Evolutionary conservation across 768 basidiomycete genomes (phyloP), one percentile per base, ranked within the genome.

Genomic region (Rhodotorula sphaerocarpa): DNA sequence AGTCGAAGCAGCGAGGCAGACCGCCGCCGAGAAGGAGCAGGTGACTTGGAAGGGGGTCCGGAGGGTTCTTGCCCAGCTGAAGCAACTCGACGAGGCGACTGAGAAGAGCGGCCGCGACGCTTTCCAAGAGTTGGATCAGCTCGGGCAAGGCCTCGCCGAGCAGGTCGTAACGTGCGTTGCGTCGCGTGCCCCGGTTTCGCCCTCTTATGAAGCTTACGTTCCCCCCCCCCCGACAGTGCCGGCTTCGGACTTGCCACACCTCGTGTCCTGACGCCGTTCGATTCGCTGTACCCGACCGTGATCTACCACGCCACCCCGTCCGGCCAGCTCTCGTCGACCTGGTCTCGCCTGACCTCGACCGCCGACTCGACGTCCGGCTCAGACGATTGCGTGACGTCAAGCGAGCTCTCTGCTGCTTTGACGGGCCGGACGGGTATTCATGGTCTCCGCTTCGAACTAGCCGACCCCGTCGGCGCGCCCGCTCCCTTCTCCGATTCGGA

Each of bases 1-100:
- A n/a, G n/a, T n/a, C n/a, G n/a, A 39, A 39, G 36, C 16, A 16
- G 36, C 36, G 36, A 39, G 10, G 16, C 36, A 10, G 27, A 28
- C 10, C 20, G 21, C 18, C 36, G 52, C n/a, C 5, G 34, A 51
- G 50, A 12, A 27, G 21, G 33, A 36, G 51, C 30, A 42, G 16
- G 41, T 21, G 31, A 25, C 34, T 28, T 53, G 47, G 50, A 12
- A 31, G 25, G 4, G 28, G 44, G 42, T 44, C 5, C 5, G 61
- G 11, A 20, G 18, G 3, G 12, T 58, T 2, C 50, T 58, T 16
- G 42, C 20, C 23, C 18, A 63, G 50, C 54, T 67, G 3, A 39
- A 54, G 11, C n/a, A 41, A 15, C 57, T 63, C 36, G 66, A 67
- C 50, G 54, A 56, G 25, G 50, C 50, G 57, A 63, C 66, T 3